phyloP scores from a whole-genome alignment of 108 stramenopile species.

The Nannochloropsis salina region DNA sequence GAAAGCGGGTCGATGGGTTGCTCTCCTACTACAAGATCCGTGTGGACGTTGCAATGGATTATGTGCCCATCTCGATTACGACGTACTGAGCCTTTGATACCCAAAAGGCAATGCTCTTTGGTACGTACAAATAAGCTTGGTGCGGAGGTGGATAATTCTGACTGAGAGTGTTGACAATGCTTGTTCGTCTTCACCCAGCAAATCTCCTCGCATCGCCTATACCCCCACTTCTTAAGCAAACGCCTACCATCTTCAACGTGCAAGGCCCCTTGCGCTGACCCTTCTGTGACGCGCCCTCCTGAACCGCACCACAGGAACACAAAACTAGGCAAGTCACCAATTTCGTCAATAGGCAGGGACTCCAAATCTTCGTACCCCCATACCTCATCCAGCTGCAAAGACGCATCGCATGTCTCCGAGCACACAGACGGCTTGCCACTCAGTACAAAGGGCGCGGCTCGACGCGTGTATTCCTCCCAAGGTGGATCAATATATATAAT shows the following conservation, averaged over 20 bases:
- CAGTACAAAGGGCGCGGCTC: background rate
- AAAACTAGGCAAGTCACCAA: background rate
- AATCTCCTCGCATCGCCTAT: background rate
- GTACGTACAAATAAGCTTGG: background rate
- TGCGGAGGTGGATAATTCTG: background rate
- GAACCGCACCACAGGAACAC: slow-evolving; percentile 2
- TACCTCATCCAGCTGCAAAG: background rate
- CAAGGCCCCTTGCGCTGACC: background rate
- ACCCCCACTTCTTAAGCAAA: slow-evolving; percentile 13
- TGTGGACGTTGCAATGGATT: slow-evolving; percentile 18
- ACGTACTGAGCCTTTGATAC: slow-evolving; percentile 21
- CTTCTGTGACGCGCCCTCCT: background rate
- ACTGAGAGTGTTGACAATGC: background rate
- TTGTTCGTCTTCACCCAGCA: slow-evolving; percentile 16
- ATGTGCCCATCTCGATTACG: background rate
- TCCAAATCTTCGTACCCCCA: background rate
- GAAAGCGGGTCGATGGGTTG: background rate
- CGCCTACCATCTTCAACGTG: slow-evolving; percentile 18
- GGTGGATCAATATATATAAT: background rate
- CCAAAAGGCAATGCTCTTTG: slow-evolving; percentile 23
- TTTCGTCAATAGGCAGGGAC: background rate
- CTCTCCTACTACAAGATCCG: background rate
- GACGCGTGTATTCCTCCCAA: slow-evolving; percentile 21
- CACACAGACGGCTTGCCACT: background rate
- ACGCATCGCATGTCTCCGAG: background rate